Evolutionary conservation across 805 yeast genomes (phyloP), one percentile per base, ranked within the genome.

Genomic region (Yarrowia divulgata): DNA sequence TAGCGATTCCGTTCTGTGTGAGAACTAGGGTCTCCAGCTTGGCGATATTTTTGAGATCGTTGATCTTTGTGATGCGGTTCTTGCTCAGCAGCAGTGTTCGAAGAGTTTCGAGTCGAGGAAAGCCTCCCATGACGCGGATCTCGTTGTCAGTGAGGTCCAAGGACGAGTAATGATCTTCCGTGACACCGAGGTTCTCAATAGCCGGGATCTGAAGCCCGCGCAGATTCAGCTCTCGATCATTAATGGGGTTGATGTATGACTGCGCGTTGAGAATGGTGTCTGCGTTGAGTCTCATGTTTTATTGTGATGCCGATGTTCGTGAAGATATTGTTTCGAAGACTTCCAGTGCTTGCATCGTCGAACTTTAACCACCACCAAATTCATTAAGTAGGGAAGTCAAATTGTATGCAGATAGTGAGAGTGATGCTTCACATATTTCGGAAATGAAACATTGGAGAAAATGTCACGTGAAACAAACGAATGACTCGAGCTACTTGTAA

Each of bases 121-220:
- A 81, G 74, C 80, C 81, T 16, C 84, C 82, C 7, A 94, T 72
- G 2, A 81, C 81, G 0, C 82, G 77, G n/a, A 94, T 78, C 42
- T 86, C 88, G 77, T 94, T 94, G 74, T 89, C 88, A 0, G 94
- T 86, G 40, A 94, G 75, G 76, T 94, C 98, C 2, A 94, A 78
- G 16, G 83, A 85, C 70, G 83, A 88, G 75, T 78, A 81, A 49
- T 74, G 79, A 75, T 83, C 85, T 55, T 72, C 76, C 0, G 82
- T 74, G 3, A 77, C 78, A 1, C 82, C 81, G 1, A 85, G 73
- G 67, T 81, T 81, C 69, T 84, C 88, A 13, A 86, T 74, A 3
- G 78, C 73, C 0, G 86, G 79, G 3, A 85, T 77, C 46, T 80
- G 78, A 19, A 68, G 74, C 13, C 54, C 87, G 72, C 71, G 80